phyloP scores from a whole-genome alignment of 2,329 filamentous ascomycete genomes.

The Fusarium mundagurra region DNA sequence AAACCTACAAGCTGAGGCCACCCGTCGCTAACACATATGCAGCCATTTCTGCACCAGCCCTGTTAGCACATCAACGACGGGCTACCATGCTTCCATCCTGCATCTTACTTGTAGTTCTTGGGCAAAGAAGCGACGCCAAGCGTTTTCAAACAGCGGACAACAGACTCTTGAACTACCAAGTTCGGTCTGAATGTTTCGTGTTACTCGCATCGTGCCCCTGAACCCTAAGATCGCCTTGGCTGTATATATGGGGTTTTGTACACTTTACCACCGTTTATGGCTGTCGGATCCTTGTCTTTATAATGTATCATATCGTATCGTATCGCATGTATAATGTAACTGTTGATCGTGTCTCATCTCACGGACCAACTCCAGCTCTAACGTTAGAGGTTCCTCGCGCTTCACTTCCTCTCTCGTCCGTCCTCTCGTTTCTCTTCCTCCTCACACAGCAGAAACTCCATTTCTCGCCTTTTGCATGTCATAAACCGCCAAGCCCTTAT shows the following conservation, averaged over 20 bases:
- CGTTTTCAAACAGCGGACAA: not conserved
- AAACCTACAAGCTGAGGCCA: slow-evolving; percentile 1
- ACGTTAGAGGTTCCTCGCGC: slow-evolving; percentile 4
- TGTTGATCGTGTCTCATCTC: slow-evolving; percentile 33
- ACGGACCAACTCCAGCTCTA: not conserved
- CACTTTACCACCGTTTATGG: not conserved
- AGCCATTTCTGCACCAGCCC: slow-evolving; percentile 6
- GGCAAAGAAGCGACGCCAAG: slow-evolving; percentile 3
- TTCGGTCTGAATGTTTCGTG: slow-evolving; percentile 12
- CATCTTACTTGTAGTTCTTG: slow-evolving; percentile 14
- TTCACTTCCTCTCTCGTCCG: slow-evolving; percentile 19
- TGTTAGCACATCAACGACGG: slow-evolving; percentile 25
- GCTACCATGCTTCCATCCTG: slow-evolving; percentile 5
- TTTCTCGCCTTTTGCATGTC: slow-evolving; percentile 1
- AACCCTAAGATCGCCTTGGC: slow-evolving; percentile 23
- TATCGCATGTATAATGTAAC: slow-evolving; percentile 24
- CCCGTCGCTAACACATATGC: slow-evolving; percentile 19
- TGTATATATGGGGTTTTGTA: not conserved
- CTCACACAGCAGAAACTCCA: slow-evolving; percentile 19
- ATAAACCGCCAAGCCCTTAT: slow-evolving; percentile 32
- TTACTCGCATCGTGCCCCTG: slow-evolving; percentile 17
- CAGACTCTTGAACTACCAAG: not conserved
- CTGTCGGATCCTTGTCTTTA: slow-evolving; percentile 5
- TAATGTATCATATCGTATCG: slow-evolving; percentile 22
- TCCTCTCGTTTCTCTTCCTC: slow-evolving; percentile 27